Evolutionary conservation across 345 rosid species (phyloP).

Genomic region (Hibiscus syriacus): DNA sequence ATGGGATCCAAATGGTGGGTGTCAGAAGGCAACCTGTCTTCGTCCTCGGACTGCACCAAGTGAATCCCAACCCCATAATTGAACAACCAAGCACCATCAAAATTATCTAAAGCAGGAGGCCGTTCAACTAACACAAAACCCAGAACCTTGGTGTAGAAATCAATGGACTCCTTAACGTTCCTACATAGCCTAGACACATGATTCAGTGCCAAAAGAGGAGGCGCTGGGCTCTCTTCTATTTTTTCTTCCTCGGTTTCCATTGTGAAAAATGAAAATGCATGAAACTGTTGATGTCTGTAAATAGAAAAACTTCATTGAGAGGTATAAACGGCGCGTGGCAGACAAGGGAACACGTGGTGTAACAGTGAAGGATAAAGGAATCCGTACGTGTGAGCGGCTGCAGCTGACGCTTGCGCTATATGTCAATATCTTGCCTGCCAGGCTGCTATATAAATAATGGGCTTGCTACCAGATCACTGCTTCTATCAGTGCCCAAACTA

Average conservation of each 20-base stretch:
- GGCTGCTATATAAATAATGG: no score
- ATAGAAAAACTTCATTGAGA: neutral
- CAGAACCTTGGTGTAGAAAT: conserved; percentile 55
- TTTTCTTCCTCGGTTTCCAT: neutral
- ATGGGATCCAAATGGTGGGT: conserved; percentile 39
- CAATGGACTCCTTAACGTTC: conserved; percentile 37
- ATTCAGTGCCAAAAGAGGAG: conserved; percentile 57
- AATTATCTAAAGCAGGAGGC: conserved; percentile 35
- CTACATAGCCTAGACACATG: conserved; percentile 66
- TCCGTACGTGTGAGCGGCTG: neutral
- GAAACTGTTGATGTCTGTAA: neutral
- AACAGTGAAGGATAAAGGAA: neutral
- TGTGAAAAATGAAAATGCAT: neutral
- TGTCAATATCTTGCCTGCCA: neutral
- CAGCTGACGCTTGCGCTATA: neutral
- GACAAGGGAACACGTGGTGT: neutral
- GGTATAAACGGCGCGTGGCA: neutral
- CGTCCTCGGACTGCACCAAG: conserved; percentile 42
- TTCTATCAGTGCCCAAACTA: no score
- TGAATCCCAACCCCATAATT: conserved; percentile 74
- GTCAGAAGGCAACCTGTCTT: conserved; percentile 31
- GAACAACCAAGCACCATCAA: conserved; percentile 63
- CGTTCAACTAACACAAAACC: conserved; percentile 54
- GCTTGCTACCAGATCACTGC: no score
- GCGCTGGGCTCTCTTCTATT: neutral